These are phyloP conservation scores for Tephrocybe rancida DNA, from an alignment of 768 basidiomycete species.

Conservation along the genomic window DNA sequence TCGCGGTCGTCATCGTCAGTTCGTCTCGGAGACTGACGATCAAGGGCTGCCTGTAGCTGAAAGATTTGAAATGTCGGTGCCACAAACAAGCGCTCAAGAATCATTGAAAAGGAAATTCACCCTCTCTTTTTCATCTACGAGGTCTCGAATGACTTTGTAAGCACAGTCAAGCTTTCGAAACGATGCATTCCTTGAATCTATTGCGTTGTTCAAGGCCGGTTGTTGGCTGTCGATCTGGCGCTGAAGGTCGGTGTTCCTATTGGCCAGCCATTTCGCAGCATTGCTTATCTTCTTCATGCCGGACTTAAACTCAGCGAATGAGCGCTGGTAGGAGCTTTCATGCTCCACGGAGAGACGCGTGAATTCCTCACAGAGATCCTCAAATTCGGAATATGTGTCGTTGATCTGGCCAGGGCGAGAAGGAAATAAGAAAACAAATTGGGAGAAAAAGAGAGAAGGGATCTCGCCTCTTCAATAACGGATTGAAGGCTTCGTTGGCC, in stretches of 20 bases:
- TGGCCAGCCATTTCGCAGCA: constrained; percentile 27
- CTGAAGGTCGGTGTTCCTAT: constrained; percentile 36
- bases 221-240: constrained; percentile 22
- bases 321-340: constrained; percentile 21
- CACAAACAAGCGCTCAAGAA: not conserved
- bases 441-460: not conserved
- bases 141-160: constrained; percentile 40
- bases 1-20: constrained; percentile 13
- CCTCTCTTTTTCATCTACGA: constrained; percentile 45
- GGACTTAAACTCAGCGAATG: constrained; percentile 39
- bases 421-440: constrained; percentile 2
- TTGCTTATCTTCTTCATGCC: constrained; percentile 25
- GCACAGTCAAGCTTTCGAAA: constrained; percentile 36
- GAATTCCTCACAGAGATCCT: constrained; percentile 10
- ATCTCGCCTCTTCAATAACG: constrained; percentile 29
- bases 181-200: constrained; percentile 34
- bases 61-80: constrained; percentile 7
- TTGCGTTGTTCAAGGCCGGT: constrained; percentile 31
- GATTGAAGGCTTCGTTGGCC: constrained; percentile 16
- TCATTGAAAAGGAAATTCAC: constrained; percentile 8
- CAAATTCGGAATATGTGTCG: constrained; percentile 11
- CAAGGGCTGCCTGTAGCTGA: constrained; percentile 11
- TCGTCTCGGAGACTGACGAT: not conserved
- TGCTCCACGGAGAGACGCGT: constrained; percentile 11
- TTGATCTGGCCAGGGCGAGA: constrained; percentile 13